Conservation (phyloP, 2,329 filamentous ascomycete species). For the Calonectria pseudoreteaudii region DNA sequence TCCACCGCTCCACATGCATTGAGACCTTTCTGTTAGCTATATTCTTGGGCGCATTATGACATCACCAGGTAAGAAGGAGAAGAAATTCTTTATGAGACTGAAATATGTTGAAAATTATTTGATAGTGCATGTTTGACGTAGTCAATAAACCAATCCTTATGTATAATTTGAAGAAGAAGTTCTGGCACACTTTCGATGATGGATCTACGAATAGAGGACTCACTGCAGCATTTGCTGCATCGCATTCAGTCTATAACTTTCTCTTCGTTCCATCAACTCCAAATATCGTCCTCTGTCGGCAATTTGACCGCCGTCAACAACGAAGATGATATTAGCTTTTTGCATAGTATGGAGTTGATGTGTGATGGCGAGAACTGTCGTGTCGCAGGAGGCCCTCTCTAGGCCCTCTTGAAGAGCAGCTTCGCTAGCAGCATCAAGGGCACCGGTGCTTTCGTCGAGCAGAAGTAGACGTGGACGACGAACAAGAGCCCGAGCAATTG, state of each 20-base stretch:
- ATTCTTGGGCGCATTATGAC: no score
- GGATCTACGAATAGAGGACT: no score
- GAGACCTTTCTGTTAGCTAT: no score
- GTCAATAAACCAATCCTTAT: no score
- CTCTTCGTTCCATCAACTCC: constrained; percentile 64
- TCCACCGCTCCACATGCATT: no score
- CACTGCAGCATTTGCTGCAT: constrained; percentile 60
- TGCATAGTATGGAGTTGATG: constrained; percentile 67
- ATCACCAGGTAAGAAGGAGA: no score
- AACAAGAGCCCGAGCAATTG: constrained; percentile 81
- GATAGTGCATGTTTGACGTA: no score
- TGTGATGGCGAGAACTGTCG: constrained; percentile 70
- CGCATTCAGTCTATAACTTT: constrained; percentile 64
- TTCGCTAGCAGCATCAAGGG: constrained; percentile 79
- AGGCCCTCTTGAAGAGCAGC: constrained; percentile 74
- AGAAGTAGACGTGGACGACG: constrained; percentile 78
- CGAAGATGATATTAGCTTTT: constrained; percentile 66
- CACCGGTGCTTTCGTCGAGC: constrained; percentile 84
- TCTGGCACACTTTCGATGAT: no score
- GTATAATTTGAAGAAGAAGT: no score
- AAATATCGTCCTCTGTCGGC: constrained; percentile 64
- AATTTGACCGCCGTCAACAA: constrained; percentile 64
- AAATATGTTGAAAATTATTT: no score
- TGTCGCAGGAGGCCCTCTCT: constrained; percentile 64
- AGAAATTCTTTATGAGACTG: no score